Percentiles rank a stretch among this genome's conserved stretches.
Evolutionary conservation across 768 basidiomycete genomes (phyloP).

Genomic region (Mycena haematopus): DNA sequence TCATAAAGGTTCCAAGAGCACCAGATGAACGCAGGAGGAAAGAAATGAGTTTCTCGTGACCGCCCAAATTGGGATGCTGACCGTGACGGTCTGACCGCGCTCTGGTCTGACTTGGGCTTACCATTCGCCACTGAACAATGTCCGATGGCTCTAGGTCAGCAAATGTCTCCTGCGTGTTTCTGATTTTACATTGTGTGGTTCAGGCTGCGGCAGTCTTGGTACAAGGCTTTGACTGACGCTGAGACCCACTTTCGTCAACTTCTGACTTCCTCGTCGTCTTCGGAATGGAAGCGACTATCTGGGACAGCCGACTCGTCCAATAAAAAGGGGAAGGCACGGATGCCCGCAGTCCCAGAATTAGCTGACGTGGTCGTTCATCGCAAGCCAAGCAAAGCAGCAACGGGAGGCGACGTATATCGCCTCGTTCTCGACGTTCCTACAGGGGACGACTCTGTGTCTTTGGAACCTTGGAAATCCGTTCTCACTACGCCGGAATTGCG

Average conservation of each 20-base stretch:
- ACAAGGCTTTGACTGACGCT: slow-evolving; percentile 73
- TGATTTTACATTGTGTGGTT: slow-evolving; percentile 6
- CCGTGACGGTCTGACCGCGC: neutral
- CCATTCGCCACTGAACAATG: slow-evolving; percentile 37
- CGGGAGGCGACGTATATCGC: slow-evolving; percentile 80
- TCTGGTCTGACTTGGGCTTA: slow-evolving; percentile 10
- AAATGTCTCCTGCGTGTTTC: neutral
- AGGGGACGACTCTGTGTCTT: slow-evolving; percentile 63
- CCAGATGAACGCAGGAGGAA: neutral
- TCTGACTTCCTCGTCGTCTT: slow-evolving; percentile 69
- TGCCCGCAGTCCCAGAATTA: slow-evolving; percentile 60
- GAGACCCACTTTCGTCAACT: slow-evolving; percentile 81
- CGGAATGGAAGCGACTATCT: slow-evolving; percentile 84
- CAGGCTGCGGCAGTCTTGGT: slow-evolving; percentile 87
- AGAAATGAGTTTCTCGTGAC: neutral
- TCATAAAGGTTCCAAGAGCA: neutral
- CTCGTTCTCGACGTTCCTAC: slow-evolving; percentile 80
- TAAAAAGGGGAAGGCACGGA: slow-evolving; percentile 69
- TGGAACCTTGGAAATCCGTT: slow-evolving; percentile 84
- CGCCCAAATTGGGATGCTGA: neutral
- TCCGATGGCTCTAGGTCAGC: slow-evolving; percentile 68
- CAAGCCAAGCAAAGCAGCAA: slow-evolving; percentile 65
- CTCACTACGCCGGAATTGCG: slow-evolving; percentile 86
- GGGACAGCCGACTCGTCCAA: slow-evolving; percentile 45
- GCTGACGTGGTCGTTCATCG: slow-evolving; percentile 82